phyloP scores from a whole-genome alignment of 805 yeast species.

The Cyberlindnera nakhonratchasimensis region DNA sequence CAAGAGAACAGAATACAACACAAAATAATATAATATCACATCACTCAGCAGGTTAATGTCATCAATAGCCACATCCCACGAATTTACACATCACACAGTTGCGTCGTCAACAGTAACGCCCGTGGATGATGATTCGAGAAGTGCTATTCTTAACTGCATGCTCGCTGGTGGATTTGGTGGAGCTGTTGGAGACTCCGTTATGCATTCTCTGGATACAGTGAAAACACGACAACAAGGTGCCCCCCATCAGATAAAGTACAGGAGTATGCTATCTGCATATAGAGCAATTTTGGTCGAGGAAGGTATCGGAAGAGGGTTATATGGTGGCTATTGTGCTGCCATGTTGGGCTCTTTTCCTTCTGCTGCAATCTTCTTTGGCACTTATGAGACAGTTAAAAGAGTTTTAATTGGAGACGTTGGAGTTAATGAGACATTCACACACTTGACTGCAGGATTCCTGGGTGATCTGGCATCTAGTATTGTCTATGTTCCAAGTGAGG shows the following conservation, averaged over 20 bases:
- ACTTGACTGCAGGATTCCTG: conserved; percentile 81
- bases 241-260: conserved; percentile 61
- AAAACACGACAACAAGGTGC: conserved; percentile 98
- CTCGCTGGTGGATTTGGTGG: conserved; percentile 96
- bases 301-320: conserved; percentile 80
- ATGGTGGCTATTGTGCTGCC: conserved; percentile 92
- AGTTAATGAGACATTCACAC: conserved; percentile 74
- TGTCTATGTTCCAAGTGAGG: conserved; percentile 94
- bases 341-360: conserved; percentile 91
- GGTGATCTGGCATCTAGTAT: conserved; percentile 90
- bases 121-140: conserved; percentile 12
- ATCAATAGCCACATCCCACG: conserved; percentile 14
- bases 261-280: conserved; percentile 73
- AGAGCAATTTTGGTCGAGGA: conserved; percentile 74
- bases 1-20: not conserved
- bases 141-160: conserved; percentile 56
- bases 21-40: not conserved
- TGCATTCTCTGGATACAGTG: conserved; percentile 96
- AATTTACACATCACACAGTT: conserved; percentile 12
- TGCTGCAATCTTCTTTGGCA: conserved; percentile 89
- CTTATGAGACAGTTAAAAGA: conserved; percentile 82
- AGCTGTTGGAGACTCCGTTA: conserved; percentile 81
- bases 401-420: conserved; percentile 57
- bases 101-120: conserved; percentile 18
- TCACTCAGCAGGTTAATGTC: no score